A percentile compares a stretch with the other conserved stretches of the same genome.
These are phyloP conservation scores for Epichloe amarillans DNA, from an alignment of 2,329 filamentous ascomycete genomes.

Conservation along the genomic window DNA sequence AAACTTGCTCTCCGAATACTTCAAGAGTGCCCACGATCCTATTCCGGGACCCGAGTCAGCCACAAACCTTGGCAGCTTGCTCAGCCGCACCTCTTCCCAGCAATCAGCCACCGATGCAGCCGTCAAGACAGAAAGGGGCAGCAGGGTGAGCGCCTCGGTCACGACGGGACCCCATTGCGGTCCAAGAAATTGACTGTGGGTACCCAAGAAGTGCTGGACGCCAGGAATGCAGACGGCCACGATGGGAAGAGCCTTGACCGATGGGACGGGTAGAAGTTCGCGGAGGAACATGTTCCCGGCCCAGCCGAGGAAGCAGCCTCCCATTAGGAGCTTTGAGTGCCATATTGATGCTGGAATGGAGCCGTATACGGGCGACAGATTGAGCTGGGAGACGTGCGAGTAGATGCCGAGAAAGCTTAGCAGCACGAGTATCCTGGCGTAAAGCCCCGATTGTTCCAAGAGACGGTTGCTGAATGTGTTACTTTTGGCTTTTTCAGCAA, in stretches of 20 bases:
- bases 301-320: slow-evolving; percentile 59
- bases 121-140: slow-evolving; percentile 53
- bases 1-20: slow-evolving; percentile 29
- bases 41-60: slow-evolving; percentile 53
- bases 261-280: slow-evolving; percentile 31
- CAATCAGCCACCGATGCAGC: slow-evolving; percentile 49
- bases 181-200: slow-evolving; percentile 51
- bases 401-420: slow-evolving; percentile 37
- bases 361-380: slow-evolving; percentile 78
- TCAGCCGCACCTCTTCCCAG: slow-evolving; percentile 48
- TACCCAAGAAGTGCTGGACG: slow-evolving; percentile 58
- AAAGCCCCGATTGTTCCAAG: slow-evolving; percentile 25
- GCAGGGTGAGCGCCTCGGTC: slow-evolving; percentile 61
- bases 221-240: slow-evolving; percentile 64
- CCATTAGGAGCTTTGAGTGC: slow-evolving; percentile 54
- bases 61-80: slow-evolving; percentile 39
- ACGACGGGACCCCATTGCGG: slow-evolving; percentile 59
- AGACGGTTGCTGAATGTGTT: slow-evolving; percentile 20
- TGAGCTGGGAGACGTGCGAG: slow-evolving; percentile 59
- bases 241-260: slow-evolving; percentile 49
- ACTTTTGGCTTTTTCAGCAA: slow-evolving; percentile 30
- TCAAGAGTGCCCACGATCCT: slow-evolving; percentile 53
- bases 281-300: slow-evolving; percentile 46
- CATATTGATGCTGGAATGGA: slow-evolving; percentile 62
- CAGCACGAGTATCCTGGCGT: slow-evolving; percentile 19